Conservation (phyloP, 352 stramenopile species). For the Sclerospora graminicola region DNA sequence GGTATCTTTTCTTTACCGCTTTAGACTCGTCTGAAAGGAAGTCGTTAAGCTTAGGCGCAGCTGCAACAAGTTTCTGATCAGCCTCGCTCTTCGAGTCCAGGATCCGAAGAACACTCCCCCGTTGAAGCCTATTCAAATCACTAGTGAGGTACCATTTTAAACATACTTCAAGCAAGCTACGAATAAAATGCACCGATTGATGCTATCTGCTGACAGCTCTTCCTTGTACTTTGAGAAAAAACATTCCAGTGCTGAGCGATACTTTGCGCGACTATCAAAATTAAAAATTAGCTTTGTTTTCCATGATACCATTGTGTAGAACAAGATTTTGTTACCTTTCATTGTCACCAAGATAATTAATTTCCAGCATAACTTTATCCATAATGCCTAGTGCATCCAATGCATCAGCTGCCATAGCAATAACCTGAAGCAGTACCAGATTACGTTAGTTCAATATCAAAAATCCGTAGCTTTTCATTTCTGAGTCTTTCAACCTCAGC, state of each 20-base stretch:
- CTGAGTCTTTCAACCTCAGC: constrained; percentile 35
- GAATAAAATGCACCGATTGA: constrained; percentile 37
- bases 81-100: constrained; percentile 73
- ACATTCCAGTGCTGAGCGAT: constrained; percentile 47
- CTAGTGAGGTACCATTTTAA: neutral
- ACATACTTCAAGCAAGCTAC: neutral
- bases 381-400: constrained; percentile 45
- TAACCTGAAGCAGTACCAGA: constrained; percentile 31
- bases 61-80: constrained; percentile 54
- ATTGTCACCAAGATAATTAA: constrained; percentile 74
- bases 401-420: constrained; percentile 62
- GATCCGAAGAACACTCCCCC: constrained; percentile 78
- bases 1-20: constrained; percentile 15
- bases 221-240: constrained; percentile 57
- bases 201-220: constrained; percentile 64
- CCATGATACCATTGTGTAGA: neutral
- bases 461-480: too few species aligned
- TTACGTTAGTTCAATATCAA: neutral
- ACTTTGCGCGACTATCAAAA: constrained; percentile 41
- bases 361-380: constrained; percentile 50
- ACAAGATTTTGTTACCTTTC: constrained; percentile 40
- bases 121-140: constrained; percentile 37
- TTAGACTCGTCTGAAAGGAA: constrained; percentile 55
- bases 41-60: constrained; percentile 52
- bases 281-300: too few species aligned